Base-by-base conservation (phyloP, 306 rosid genomes). In the Ormosia semicastrata region DNA sequence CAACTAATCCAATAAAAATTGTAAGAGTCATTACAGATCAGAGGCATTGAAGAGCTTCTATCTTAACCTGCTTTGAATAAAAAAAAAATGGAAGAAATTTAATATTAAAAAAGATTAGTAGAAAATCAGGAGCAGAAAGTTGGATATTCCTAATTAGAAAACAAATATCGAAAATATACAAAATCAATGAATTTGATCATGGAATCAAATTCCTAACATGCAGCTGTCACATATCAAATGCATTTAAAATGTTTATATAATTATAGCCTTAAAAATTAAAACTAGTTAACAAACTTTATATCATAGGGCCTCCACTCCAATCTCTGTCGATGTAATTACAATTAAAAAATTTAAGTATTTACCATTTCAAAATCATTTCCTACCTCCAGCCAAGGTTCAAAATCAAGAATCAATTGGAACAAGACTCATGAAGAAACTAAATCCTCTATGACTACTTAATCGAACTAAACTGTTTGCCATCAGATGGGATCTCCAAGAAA, bases 401-500 rank as follows among this genome's bases (percentile, higher is more conserved):
- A 32, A 76, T 40, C 33, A 76, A 71, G 3, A 70, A 52, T 49
- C 58, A 11, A 33, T 9, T 13, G 30, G 12, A 44, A 44, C 50
- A 9, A 44, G 37, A 67, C 36, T 56, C 63, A 34, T 10, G 9
- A 72, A 75, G 33, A 74, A 37, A 79, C 17, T 1, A 15, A 24
- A 66, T 43, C 58, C 34, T 32, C 56, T 29, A 60, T n/a, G 39
- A 30, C 41, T 47, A 10, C 12, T 77, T 12, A 64, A 62, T 3
- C 29, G 7, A 83, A 75, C 30, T 11, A 47, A 12, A 47, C 8
- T 49, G 29, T 68, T 59, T 76, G 76, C 86, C 82, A 82, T 82
- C 86, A 76, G 73, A 64, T n/a, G 86, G 82, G 82, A 70, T 76
- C 32, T 68, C 73, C 66, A 39, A 10, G 67, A 82, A 37, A 52